Percentiles rank a stretch among this genome's conserved stretches.
phyloP scores from a whole-genome alignment of 495 filamentous ascomycete genomes.

The Trichoderma orchidacearum region DNA sequence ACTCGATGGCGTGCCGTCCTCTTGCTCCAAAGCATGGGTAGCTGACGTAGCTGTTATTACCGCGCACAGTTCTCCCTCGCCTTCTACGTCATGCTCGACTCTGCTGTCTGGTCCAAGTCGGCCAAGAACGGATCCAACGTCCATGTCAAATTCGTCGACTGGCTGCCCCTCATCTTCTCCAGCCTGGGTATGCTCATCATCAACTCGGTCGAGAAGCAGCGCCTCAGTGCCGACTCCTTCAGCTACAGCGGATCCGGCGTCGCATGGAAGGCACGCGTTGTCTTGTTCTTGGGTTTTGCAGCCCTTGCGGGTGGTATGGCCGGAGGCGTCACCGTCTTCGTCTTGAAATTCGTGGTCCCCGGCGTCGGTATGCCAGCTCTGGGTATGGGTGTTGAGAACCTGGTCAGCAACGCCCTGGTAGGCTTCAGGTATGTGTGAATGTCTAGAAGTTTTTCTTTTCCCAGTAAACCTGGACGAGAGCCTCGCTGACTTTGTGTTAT shows the following conservation, averaged over 20 bases:
- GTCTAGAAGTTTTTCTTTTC: no score
- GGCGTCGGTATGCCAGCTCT: conserved; percentile 69
- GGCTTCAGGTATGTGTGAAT: conserved; percentile 61
- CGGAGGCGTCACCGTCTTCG: conserved; percentile 77
- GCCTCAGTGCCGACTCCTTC: conserved; percentile 75
- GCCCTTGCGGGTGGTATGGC: conserved; percentile 88
- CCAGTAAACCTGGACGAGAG: no score
- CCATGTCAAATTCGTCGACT: conserved; percentile 94
- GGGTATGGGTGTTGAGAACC: conserved; percentile 88
- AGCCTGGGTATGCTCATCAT: conserved; percentile 95
- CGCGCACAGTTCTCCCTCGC: conserved; percentile 78
- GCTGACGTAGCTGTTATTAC: background rate
- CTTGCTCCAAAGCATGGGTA: background rate
- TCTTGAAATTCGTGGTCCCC: conserved; percentile 80
- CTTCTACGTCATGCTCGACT: conserved; percentile 93
- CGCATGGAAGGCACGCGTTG: conserved; percentile 91
- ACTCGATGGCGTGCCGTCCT: background rate
- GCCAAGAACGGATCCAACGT: conserved; percentile 62
- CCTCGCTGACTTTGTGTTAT: background rate
- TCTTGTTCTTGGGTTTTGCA: conserved; percentile 93
- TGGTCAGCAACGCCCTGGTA: conserved; percentile 72
- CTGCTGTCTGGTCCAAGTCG: conserved; percentile 75
- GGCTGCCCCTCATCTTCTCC: conserved; percentile 94
- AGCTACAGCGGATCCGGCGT: conserved; percentile 76
- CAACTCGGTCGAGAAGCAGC: conserved; percentile 91